Conservation (phyloP, 2,329 filamentous ascomycete genomes). For the Xylaria sp. region DNA sequence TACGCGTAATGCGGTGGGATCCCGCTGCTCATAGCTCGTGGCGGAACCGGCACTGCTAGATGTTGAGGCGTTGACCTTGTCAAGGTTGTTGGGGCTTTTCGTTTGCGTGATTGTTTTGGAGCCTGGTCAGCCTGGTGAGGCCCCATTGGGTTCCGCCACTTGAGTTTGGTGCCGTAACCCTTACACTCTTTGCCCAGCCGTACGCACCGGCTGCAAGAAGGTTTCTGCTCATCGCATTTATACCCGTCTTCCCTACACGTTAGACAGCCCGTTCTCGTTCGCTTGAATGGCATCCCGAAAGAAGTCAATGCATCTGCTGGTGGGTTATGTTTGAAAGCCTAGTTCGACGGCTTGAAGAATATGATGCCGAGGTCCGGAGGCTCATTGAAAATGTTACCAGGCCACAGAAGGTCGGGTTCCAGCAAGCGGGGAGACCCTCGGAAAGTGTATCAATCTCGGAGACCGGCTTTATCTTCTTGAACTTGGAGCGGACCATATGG, state of each 20-base stretch:
- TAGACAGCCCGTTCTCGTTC: constrained; percentile 39
- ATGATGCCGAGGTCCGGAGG: too few species aligned
- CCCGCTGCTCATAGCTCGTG: constrained; percentile 17
- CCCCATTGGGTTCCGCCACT: constrained; percentile 35
- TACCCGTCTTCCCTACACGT: constrained; percentile 43
- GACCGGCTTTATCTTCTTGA: too few species aligned
- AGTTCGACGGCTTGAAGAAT: not conserved
- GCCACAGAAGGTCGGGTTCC: too few species aligned
- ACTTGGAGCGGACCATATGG: too few species aligned
- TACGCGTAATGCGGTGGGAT: constrained; percentile 23
- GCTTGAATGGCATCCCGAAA: constrained; percentile 30
- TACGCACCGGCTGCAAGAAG: constrained; percentile 39
- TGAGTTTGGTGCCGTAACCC: constrained; percentile 40
- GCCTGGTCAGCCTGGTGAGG: constrained; percentile 16
- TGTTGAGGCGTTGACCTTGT: not conserved
- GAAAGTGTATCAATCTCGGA: too few species aligned
- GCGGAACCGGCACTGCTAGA: not conserved
- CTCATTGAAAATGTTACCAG: too few species aligned
- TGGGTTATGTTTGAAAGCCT: not conserved
- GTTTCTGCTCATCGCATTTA: constrained; percentile 43
- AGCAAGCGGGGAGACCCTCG: too few species aligned
- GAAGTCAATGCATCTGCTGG: not conserved
- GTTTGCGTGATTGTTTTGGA: constrained; percentile 15
- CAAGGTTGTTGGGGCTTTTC: not conserved
- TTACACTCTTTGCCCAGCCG: constrained; percentile 41